Percentiles rank a stretch among this genome's conserved stretches.
phyloP scores from a whole-genome alignment of 2,329 filamentous ascomycete species.

The Pseudopithomyces chartarum region DNA sequence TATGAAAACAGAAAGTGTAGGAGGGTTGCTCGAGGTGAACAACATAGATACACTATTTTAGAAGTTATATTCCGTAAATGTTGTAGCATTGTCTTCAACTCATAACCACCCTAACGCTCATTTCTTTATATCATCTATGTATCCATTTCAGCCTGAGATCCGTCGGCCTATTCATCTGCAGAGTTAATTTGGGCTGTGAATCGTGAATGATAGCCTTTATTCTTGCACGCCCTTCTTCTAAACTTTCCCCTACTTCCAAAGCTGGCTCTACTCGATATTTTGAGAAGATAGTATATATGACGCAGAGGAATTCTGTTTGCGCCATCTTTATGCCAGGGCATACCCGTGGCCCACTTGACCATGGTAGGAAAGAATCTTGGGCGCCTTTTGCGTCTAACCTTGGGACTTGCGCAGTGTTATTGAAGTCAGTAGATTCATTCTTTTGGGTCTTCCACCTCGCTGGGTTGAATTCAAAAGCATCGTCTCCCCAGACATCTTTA shows the following conservation, averaged over 20 bases:
- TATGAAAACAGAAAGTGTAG: no score
- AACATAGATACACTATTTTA: no score
- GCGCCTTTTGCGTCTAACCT: slow-evolving; percentile 2
- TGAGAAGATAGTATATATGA: slow-evolving; percentile 26
- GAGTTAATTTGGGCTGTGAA: slow-evolving; percentile 11
- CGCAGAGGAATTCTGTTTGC: slow-evolving; percentile 43
- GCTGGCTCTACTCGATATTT: slow-evolving; percentile 12
- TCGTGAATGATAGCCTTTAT: slow-evolving; percentile 14
- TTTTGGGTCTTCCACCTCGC: slow-evolving; percentile 20
- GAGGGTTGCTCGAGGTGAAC: no score
- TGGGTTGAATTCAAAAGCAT: slow-evolving; percentile 27
- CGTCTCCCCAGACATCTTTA: no score
- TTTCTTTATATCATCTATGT: no score
- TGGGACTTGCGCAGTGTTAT: neutral
- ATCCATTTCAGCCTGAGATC: slow-evolving; percentile 8
- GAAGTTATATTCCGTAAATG: no score
- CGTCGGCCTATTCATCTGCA: slow-evolving; percentile 13
- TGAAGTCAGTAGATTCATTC: neutral
- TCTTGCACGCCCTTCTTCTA: slow-evolving; percentile 6
- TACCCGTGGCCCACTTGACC: slow-evolving; percentile 27
- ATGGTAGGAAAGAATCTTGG: slow-evolving; percentile 13
- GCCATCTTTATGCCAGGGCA: slow-evolving; percentile 44
- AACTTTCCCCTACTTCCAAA: slow-evolving; percentile 7
- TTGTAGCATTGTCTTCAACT: no score
- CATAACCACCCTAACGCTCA: no score